Base-by-base conservation (phyloP, 192 early-diverging fungal species). In the Lunasporangiospora selenospora region DNA sequence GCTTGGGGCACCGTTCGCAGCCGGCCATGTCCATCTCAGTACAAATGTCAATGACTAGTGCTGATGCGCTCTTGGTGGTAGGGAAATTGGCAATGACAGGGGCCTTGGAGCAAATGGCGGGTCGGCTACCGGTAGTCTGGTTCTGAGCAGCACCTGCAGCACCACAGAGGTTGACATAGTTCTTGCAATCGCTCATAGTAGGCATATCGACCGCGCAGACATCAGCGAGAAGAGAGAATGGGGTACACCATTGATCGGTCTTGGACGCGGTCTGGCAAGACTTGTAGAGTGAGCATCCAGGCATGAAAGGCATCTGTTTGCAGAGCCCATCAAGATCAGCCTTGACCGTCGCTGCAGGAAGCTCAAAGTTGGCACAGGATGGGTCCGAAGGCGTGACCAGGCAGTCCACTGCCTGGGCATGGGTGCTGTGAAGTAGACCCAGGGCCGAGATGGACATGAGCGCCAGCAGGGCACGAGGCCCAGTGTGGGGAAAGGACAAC, bases 121-220 rank as follows among this genome's bases (percentile, higher is more conserved):
- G 75, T 19, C 44, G 65, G 45, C 21, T 31, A 24, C 44, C 43
- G 31, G 57, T 36, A 4, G 46, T 40, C 24, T 58, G 62, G 37
- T 56, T 34, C 18, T 59, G 48, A 19, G 36, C 42, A 32, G 50
- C 56, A 50, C 39, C 24, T 18, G 51, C 46, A 38, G 57, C 31
- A 16, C 73, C 69, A 26, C 77, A 84, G 45, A 76, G 69, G 10
- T 59, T 10, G 42, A 53, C 43, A 23, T 73, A 73, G 58, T 75
- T 58, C 42, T 76, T 59, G 56, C 77, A 81, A 41, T 53, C 46
- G 32, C 45, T 19, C 78, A 83, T 84, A 36, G 43, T 76, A 15
- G 84, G 84, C 84, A 86, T 76, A 42, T 79, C 75, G 27, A 70
- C 49, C 10, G 77, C 52, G 60, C 85, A 86, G 44, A 80, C 58